These are phyloP conservation scores for Zymoseptoria tritici DNA, from an alignment of 2,329 filamentous ascomycete species.

Conservation along the genomic window DNA sequence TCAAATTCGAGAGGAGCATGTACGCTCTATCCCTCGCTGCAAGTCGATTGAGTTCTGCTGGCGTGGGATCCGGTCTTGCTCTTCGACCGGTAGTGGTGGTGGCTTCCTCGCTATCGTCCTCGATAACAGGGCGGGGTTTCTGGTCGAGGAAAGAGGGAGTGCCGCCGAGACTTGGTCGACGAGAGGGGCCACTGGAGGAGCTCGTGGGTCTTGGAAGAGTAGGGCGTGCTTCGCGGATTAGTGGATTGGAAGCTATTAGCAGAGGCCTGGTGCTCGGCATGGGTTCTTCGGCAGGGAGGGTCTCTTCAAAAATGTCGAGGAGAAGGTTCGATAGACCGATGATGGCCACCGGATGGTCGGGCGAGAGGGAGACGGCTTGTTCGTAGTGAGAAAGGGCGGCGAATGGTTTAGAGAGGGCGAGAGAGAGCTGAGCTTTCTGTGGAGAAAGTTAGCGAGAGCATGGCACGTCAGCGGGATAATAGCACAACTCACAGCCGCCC, in stretches of 20 bases:
- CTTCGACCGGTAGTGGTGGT: neutral
- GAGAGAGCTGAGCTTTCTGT: constrained; percentile 60
- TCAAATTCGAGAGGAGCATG: constrained; percentile 71
- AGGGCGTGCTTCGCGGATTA: constrained; percentile 16
- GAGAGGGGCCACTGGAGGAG: constrained; percentile 11
- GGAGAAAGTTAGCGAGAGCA: constrained; percentile 8
- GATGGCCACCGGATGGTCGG: constrained; percentile 72
- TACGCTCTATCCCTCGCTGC: constrained; percentile 85
- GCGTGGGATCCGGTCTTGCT: constrained; percentile 35
- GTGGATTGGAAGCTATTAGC: constrained; percentile 13
- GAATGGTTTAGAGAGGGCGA: constrained; percentile 56
- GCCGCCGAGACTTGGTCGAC: constrained; percentile 8
- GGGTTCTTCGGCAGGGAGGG: constrained; percentile 50
- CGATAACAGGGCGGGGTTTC: neutral
- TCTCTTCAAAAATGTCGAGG: constrained; percentile 72
- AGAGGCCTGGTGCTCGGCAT: constrained; percentile 30
- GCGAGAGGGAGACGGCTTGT: constrained; percentile 67
- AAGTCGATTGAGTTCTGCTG: constrained; percentile 72
- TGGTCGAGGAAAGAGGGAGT: neutral
- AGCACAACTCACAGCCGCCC: constrained; percentile 58
- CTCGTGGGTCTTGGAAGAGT: constrained; percentile 12
- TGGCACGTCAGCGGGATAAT: no score
- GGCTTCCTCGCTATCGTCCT: neutral
- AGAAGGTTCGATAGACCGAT: constrained; percentile 78
- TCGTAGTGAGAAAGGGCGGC: constrained; percentile 73